Evolutionary conservation across 2,329 filamentous ascomycete genomes (phyloP), one percentile per base, ranked within the genome.

Genomic region (Sclerotinia subarctica): DNA sequence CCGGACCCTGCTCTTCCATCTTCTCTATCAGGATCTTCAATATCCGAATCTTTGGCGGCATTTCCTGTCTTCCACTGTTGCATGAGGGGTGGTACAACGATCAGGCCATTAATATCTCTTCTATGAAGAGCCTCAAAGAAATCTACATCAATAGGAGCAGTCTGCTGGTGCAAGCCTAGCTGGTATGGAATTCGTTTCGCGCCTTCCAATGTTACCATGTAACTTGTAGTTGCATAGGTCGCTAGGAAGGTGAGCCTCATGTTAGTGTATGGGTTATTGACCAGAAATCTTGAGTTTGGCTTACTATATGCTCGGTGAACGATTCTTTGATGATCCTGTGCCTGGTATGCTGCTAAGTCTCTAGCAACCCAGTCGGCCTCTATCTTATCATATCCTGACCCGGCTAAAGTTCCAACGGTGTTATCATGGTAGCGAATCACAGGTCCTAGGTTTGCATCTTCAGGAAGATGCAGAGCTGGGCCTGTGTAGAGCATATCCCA

Each of bases 191-290:
- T 51, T 15, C 58, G 60, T 21, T 32, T 64, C 15, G 60, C 60
- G 15, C 29, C 60, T 26, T 44, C 47, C 26, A 64, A 64, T 38
- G 32, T 64, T 21, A 53, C 60, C 60, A 64, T 53, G n/a, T 64
- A 53, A 42, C 47, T 21, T 53, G 60, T 52, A 19, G 47, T 64
- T 42, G 60, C 60, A 62, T 62, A 52, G 1, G n/a, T 11, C n/a
- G 47, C 32, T 64, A 21, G 26, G 29, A 42, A 64, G 19, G 1
- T 21, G 13, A 8, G 1, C 3, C 1, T 38, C 24, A 17, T 29
- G n/a, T 64, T 64, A 51, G 60, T 38, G 32, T 53, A 53, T 64
- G 46, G 19, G 42, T 11, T 64, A 21, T 11, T 64, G 8, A 52
- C 26, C 19, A 4, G 17, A 52, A 51, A 52, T 26, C 2, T 0